Percentiles rank a stretch among this genome's conserved stretches.
These are phyloP conservation scores for Mycena polygramma DNA, from an alignment of 768 basidiomycete genomes.

Conservation along the genomic window DNA sequence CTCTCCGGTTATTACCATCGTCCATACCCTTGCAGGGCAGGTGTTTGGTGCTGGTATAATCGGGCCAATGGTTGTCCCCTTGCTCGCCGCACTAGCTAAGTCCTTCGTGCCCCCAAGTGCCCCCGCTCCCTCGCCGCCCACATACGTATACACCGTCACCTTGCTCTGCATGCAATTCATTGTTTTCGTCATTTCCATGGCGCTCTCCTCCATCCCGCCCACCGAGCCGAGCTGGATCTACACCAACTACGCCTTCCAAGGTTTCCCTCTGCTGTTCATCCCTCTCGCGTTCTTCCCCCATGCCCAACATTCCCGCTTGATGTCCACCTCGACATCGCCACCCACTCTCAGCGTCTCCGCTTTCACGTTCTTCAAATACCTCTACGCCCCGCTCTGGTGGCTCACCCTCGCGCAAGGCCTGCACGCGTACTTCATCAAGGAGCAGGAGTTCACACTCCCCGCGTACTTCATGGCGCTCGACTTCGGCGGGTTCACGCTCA, in stretches of 20 bases:
- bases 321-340: not conserved
- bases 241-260: conserved; percentile 25
- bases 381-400: conserved; percentile 25
- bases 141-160: conserved; percentile 7
- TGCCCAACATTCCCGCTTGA: too few species aligned
- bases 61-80: conserved; percentile 18
- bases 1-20: not conserved
- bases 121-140: not conserved
- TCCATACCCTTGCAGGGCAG: conserved; percentile 13
- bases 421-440: not conserved
- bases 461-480: conserved; percentile 28
- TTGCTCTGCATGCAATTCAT: conserved; percentile 11
- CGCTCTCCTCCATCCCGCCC: conserved; percentile 7
- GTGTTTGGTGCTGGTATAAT: conserved; percentile 21
- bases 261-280: conserved; percentile 31
- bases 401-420: conserved; percentile 10
- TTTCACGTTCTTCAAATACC: conserved; percentile 23
- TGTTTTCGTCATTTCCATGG: conserved; percentile 14
- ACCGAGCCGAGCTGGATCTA: conserved; percentile 1
- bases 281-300: conserved; percentile 26
- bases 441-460: conserved; percentile 1
- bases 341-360: not conserved
- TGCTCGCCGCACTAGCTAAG: conserved; percentile 12
- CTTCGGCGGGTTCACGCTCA: conserved; percentile 5
- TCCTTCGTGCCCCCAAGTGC: not conserved